Evolutionary conservation across 139 green algal species (phyloP).

Genomic region (Ulvella scutata): DNA sequence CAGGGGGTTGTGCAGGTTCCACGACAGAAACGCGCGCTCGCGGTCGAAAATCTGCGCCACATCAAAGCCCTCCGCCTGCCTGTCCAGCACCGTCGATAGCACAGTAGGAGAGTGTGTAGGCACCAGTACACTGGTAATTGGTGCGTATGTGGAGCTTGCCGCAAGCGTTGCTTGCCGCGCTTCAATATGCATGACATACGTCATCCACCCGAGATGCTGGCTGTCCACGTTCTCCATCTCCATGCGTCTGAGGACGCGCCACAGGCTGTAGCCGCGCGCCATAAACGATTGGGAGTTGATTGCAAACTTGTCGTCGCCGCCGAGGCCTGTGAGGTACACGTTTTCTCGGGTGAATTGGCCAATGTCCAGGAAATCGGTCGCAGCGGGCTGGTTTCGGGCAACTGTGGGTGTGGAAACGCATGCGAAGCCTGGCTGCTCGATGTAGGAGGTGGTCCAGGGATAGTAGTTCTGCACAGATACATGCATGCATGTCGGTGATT

Average conservation of each 20-base stretch:
- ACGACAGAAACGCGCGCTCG: neutral
- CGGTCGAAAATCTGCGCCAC: neutral
- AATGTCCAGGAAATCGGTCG: neutral
- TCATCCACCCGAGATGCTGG: neutral
- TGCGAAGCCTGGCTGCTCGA: neutral
- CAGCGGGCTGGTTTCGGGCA: neutral
- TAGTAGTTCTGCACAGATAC: neutral
- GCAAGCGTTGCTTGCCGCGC: neutral
- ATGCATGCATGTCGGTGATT: neutral
- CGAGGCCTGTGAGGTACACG: neutral
- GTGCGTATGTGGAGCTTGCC: neutral
- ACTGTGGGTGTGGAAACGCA: neutral
- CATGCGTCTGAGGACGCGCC: slow-evolving; percentile 1
- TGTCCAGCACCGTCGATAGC: neutral
- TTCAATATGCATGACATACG: neutral
- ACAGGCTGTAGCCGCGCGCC: neutral
- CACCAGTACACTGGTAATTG: neutral
- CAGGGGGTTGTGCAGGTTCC: neutral
- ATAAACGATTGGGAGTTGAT: neutral
- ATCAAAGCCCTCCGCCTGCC: neutral
- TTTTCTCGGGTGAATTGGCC: neutral
- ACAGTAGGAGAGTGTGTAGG: neutral
- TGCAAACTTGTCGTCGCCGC: neutral
- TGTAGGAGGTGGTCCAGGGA: neutral
- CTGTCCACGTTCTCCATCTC: slow-evolving; percentile 4